Percentiles rank a stretch among this genome's conserved stretches.
Evolutionary conservation across 176 grass and related monocot genomes (phyloP).

Genomic region (Bothriochloa decipiens): DNA sequence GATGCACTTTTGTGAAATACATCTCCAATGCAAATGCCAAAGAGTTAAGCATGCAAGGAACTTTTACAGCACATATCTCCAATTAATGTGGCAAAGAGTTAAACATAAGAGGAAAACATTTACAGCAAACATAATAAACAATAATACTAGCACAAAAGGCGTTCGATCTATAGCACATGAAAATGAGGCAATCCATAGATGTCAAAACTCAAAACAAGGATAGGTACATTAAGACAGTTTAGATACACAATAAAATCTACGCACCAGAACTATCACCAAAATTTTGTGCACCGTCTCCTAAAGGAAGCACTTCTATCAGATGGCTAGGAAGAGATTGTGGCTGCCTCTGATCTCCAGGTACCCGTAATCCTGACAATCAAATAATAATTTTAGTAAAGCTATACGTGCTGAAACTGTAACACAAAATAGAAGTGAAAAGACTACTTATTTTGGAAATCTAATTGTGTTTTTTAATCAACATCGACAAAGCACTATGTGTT

Average conservation of each 20-base stretch:
- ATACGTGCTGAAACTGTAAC: background rate
- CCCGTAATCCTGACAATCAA: slow-evolving; percentile 60
- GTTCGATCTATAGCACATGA: background rate
- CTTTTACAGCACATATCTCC: background rate
- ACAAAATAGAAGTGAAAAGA: slow-evolving; percentile 18
- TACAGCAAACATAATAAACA: background rate
- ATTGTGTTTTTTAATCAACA: background rate
- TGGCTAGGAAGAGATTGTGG: slow-evolving; percentile 94
- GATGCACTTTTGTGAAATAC: slow-evolving; percentile 36
- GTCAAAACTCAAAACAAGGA: background rate
- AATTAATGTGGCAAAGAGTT: background rate
- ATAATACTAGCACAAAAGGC: background rate
- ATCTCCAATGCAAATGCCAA: slow-evolving; percentile 34
- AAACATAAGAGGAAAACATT: background rate
- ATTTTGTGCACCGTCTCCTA: slow-evolving; percentile 74
- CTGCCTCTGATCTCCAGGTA: slow-evolving; percentile 77
- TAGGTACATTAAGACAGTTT: slow-evolving; percentile 26
- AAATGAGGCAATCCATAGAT: slow-evolving; percentile 29
- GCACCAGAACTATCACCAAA: slow-evolving; percentile 77
- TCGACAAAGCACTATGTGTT: slow-evolving; percentile 25
- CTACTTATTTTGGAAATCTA: slow-evolving; percentile 29
- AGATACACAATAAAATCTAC: slow-evolving; percentile 9
- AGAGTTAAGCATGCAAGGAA: background rate
- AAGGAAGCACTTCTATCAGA: slow-evolving; percentile 74
- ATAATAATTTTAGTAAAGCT: slow-evolving; percentile 4